Conservation (phyloP, 2,329 filamentous ascomycete species). For the Epichloe coenophiala region DNA sequence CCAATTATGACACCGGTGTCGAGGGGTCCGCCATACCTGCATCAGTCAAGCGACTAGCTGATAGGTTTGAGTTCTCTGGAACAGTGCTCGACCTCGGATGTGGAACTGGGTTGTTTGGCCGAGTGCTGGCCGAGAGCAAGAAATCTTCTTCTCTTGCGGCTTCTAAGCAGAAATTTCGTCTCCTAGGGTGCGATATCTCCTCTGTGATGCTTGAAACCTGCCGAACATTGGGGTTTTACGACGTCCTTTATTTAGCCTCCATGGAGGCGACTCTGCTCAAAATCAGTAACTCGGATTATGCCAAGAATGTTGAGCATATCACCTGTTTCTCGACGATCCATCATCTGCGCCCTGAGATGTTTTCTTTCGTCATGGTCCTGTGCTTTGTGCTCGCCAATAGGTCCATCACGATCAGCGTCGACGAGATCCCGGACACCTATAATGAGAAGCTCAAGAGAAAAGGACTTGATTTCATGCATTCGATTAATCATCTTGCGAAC, state of each 20-base stretch:
- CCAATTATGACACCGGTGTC: fast-evolving
- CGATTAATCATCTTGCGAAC: neutral
- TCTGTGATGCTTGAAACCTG: neutral
- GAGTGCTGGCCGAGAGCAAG: neutral
- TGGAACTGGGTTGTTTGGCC: neutral
- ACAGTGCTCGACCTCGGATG: neutral
- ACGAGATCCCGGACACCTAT: neutral
- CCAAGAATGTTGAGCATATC: neutral
- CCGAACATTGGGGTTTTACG: neutral
- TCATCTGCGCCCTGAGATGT: neutral
- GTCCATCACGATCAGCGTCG: constrained; percentile 1
- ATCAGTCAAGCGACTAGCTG: neutral
- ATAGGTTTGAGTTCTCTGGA: neutral
- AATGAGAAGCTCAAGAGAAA: neutral
- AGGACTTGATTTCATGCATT: neutral
- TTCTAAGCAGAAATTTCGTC: neutral
- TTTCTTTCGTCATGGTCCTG: neutral
- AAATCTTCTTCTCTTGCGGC: neutral
- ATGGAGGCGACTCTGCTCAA: neutral
- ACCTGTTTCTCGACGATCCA: neutral
- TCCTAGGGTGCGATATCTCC: neutral
- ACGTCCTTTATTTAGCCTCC: neutral
- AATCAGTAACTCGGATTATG: neutral
- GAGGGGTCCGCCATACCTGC: neutral
- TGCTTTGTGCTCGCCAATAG: neutral